Base-by-base conservation (phyloP, 2,329 filamentous ascomycete species). In the Zymoseptoria brevis region DNA sequence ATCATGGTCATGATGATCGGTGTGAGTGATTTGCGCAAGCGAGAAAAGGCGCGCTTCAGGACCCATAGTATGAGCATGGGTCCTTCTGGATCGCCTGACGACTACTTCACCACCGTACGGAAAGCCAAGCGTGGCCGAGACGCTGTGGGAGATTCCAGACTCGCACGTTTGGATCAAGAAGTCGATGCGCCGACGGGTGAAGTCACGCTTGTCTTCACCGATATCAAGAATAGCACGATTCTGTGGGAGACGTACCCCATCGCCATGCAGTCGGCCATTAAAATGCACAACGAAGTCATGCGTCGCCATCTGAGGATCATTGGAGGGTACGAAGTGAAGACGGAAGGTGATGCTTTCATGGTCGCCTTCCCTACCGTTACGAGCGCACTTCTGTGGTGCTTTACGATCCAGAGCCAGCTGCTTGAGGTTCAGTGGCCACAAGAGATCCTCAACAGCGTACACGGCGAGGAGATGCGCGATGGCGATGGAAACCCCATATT, bases 1-100 rank as follows among this genome's bases (percentile, higher is more conserved):
- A 89, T 97, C 64, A 97, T 97, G 92, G 90, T 99, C 51, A 97
- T 97, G 93, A 90, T 99, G 79, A 86, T 99, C 57, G 93, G 92
- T 57, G 88, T 99, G 45, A 87, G 88, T 57, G 92, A 97, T 70
- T 78, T 99, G 57, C 93, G 96, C 76, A 89, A 89, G 71, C 85
- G 90, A 59, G 89, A 95, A 72, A 84, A 88, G 64, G 88, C 87
- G 56, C 74, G 87, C 75, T 77, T 88, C 73, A 83, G 90, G 58
- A 90, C 89, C 49, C 86, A 91, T 68, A 95, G 89, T 76, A 87
- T 95, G 81, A 90, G 89, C 13, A 83, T 96, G 75, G 89, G 89
- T 56, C 88, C 89, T 1, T 87, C 88, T 19, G 83, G 87, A 4
- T 81, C 89, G 21, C 82, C 84, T 1, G 87, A 90, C 61, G 88